Base-by-base conservation (phyloP, 176 grass and related monocot genomes). In the Bothriochloa decipiens region DNA sequence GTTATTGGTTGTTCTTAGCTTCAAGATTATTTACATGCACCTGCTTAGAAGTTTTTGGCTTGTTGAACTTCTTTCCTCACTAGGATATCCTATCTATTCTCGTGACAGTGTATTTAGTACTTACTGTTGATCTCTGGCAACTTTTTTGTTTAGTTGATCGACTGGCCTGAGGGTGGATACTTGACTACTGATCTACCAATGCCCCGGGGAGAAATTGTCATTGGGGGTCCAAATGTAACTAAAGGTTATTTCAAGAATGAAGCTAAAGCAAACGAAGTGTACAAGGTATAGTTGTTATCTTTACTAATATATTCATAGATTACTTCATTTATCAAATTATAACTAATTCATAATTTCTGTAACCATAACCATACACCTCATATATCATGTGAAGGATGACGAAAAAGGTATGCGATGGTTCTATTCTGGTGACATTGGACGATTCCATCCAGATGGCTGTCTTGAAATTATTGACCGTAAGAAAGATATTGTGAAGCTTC, bases 401-500 rank as follows among this genome's bases (percentile, higher is more conserved):
- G 93, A 94, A 77, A 96, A 72, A 85, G 88, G 93, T 64, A 83
- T 92, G 83, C 88, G 86, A 49, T 99, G 96, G 96, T 99, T 99
- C 76, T 99, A 91, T 65, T 94, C 96, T 84, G 96, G 96, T 81
- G 96, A 99, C 49, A 81, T 99, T 1, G 96, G 96, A 7, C 86
- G 87, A 43, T 92, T 99, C 75, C 93, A 99, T 77, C 89, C 96
- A 72, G 96, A 94, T 78, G 96, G 96, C 28, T 96, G 93, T 81
- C 93, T 99, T 78, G 96, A 96, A 90, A 95, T 99, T 50, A 94
- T 99, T 80, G 93, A 99, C 78, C 87, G 93, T 28, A 99, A 99
- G 76, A 99, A 99, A 83, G 96, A 99, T 81, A 96, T 99, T 45
- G 96, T 99, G 64, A 99, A 99, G 78, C 96, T 99, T 81, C 91